Percentiles rank a stretch among this genome's conserved stretches.
phyloP scores from a whole-genome alignment of 139 green algal genomes.

The Mesostigma viride region DNA sequence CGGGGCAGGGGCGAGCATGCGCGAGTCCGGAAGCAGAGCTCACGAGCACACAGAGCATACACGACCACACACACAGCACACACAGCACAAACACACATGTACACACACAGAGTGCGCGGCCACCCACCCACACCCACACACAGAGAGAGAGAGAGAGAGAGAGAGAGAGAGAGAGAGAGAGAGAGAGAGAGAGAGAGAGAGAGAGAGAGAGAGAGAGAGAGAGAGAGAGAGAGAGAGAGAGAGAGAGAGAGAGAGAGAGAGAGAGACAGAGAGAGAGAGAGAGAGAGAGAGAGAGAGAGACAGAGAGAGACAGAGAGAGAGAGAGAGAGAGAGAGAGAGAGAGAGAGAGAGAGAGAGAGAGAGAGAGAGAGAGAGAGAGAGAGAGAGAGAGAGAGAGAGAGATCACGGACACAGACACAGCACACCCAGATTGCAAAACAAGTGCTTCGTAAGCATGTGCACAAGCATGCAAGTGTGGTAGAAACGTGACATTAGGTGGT shows the following conservation, averaged over 20 bases:
- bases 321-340: conserved; percentile 11
- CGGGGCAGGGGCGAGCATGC: too few species aligned
- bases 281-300: conserved; percentile 19
- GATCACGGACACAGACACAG: not conserved
- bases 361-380: conserved; percentile 3
- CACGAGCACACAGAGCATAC: too few species aligned
- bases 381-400: conserved; percentile 15
- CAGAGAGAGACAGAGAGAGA: not conserved
- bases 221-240: not conserved
- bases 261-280: conserved; percentile 9
- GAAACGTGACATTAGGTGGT: too few species aligned
- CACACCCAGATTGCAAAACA: not conserved
- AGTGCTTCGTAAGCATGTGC: too few species aligned
- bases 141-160: conserved; percentile 9
- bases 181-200: not conserved
- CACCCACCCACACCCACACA: conserved; percentile 2
- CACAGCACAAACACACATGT: too few species aligned
- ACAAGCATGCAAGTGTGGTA: too few species aligned
- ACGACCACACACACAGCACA: conserved; percentile 18
- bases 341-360: conserved; percentile 4
- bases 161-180: conserved; percentile 4
- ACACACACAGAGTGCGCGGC: not conserved
- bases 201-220: conserved; percentile 1
- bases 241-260: conserved; percentile 5
- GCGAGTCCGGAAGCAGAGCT: too few species aligned